Conservation (phyloP, 306 rosid genomes). For the Erythrophleum fordii region DNA sequence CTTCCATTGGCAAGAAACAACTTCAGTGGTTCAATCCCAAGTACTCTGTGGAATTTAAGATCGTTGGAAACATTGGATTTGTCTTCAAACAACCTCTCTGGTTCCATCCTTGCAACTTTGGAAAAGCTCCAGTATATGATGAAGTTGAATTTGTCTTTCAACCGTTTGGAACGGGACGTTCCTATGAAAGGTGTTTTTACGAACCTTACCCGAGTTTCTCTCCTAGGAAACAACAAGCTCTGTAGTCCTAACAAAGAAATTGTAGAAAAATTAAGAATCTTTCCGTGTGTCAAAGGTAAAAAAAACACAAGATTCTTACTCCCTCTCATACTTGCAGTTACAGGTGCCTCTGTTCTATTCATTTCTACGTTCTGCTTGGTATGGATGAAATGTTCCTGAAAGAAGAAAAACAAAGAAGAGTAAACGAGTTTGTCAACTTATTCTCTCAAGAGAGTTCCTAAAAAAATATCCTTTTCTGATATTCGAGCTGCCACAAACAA, state of each 20-base stretch:
- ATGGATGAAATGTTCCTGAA: constrained; percentile 15
- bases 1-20: constrained; percentile 45
- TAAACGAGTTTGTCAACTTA: not conserved
- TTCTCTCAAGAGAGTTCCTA: constrained; percentile 33
- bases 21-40: constrained; percentile 46
- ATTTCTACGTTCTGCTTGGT: constrained; percentile 13
- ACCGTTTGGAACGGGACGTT: constrained; percentile 51
- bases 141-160: constrained; percentile 50
- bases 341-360: constrained; percentile 32
- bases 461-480: constrained; percentile 56
- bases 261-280: constrained; percentile 34
- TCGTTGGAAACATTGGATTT: constrained; percentile 46
- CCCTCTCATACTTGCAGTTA: constrained; percentile 36
- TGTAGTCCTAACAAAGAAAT: constrained; percentile 41
- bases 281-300: constrained; percentile 15
- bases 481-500: constrained; percentile 78
- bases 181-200: constrained; percentile 43
- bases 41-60: constrained; percentile 29
- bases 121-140: constrained; percentile 34
- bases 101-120: constrained; percentile 42
- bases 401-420: constrained; percentile 26
- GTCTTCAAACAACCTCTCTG: constrained; percentile 53
- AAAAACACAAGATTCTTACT: constrained; percentile 25
- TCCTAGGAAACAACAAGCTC: constrained; percentile 44
- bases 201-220: constrained; percentile 39